Evolutionary conservation across 2,329 filamentous ascomycete species (phyloP).

Genomic region (Hansfordia pulvinata): DNA sequence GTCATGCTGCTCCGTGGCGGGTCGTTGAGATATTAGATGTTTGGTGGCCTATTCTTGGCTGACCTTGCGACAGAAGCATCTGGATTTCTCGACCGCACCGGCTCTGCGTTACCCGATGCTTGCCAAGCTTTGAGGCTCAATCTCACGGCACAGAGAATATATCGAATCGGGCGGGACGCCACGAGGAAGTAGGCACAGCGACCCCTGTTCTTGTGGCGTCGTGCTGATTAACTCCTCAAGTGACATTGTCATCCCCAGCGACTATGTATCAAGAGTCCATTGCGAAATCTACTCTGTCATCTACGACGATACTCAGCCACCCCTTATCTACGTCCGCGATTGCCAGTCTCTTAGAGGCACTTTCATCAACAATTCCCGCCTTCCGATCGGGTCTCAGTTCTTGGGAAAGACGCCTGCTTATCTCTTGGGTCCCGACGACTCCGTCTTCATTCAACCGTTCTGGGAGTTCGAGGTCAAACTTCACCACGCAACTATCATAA

Average conservation of each 20-base stretch:
- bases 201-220: not conserved
- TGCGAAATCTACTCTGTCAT: constrained; percentile 40
- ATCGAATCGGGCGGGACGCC: not conserved
- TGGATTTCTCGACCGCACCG: too few relatives aligned
- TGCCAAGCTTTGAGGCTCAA: too few relatives aligned
- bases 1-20: too few relatives aligned
- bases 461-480: constrained; percentile 22
- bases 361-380: constrained; percentile 29
- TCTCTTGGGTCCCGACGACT: constrained; percentile 36
- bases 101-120: too few relatives aligned
- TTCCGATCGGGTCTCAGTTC: constrained; percentile 27
- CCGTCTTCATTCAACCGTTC: constrained; percentile 24
- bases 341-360: constrained; percentile 40
- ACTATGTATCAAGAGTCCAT: constrained; percentile 34
- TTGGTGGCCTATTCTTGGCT: too few relatives aligned
- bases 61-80: too few relatives aligned
- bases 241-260: constrained; percentile 24
- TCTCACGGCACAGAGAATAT: not conserved
- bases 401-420: constrained; percentile 23
- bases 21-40: too few relatives aligned
- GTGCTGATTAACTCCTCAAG: constrained; percentile 11
- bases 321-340: constrained; percentile 41
- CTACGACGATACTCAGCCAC: constrained; percentile 25
- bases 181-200: not conserved
- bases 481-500: too few relatives aligned